A percentile compares a stretch with the other conserved stretches of the same genome.
These are phyloP conservation scores for Iris pallida DNA, from an alignment of 116 monocot species.

Conservation along the genomic window DNA sequence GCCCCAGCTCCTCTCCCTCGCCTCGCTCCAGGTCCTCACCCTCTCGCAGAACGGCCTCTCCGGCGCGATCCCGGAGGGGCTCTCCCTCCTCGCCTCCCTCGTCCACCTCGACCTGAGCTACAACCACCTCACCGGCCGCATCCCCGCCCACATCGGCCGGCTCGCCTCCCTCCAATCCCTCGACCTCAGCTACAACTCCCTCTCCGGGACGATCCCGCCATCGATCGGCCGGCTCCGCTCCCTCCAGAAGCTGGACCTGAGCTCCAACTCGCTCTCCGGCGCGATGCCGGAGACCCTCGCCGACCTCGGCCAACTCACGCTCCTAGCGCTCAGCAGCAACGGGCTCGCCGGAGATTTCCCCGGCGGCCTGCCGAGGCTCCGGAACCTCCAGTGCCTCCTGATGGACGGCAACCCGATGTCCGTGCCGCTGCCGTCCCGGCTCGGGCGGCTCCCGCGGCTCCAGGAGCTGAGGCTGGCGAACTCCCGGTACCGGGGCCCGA, in stretches of 20 bases:
- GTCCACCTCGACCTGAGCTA: slow-evolving; percentile 84
- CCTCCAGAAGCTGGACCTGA: slow-evolving; percentile 85
- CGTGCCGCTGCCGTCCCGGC: slow-evolving; percentile 40
- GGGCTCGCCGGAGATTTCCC: slow-evolving; percentile 49
- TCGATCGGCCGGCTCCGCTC: slow-evolving; percentile 43
- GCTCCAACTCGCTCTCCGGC: slow-evolving; percentile 65
- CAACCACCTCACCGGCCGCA: slow-evolving; percentile 51
- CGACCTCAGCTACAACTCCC: slow-evolving; percentile 83
- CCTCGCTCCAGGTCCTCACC: slow-evolving; percentile 64
- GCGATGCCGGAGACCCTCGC: slow-evolving; percentile 38
- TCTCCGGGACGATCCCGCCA: slow-evolving; percentile 51
- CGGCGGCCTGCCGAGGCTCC: slow-evolving; percentile 38
- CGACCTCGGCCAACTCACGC: slow-evolving; percentile 34
- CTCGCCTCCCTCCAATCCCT: slow-evolving; percentile 46
- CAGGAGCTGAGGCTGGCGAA: slow-evolving; percentile 80
- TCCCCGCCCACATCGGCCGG: slow-evolving; percentile 38
- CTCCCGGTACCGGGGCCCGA: slow-evolving; percentile 64
- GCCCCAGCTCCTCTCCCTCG: slow-evolving; percentile 23
- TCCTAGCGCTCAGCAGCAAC: slow-evolving; percentile 74
- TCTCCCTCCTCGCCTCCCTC: slow-evolving; percentile 38
- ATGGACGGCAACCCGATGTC: slow-evolving; percentile 75
- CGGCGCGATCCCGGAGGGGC: slow-evolving; percentile 55
- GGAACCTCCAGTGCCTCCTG: slow-evolving; percentile 73
- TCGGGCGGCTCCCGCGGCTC: slow-evolving; percentile 50
- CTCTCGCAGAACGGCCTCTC: slow-evolving; percentile 67